A percentile compares a stretch with the other conserved stretches of the same genome.
phyloP scores from a whole-genome alignment of 306 rosid species.

The Rosa persica region DNA sequence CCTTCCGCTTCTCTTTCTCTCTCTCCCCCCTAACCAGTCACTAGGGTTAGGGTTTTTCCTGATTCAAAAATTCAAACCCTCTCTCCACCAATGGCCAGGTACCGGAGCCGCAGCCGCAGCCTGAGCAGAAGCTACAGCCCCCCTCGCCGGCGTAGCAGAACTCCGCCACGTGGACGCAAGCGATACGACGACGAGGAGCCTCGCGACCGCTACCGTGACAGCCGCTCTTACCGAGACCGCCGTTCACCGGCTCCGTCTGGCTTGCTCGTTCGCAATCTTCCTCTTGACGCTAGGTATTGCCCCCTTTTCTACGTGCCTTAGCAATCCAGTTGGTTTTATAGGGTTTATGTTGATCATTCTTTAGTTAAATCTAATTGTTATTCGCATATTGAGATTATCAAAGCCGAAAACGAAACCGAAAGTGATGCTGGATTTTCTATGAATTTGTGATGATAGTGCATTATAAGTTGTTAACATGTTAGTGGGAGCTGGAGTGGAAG shows the following conservation, averaged over 20 bases:
- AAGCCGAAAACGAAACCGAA: neutral
- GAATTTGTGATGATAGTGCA: neutral
- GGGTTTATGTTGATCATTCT: neutral
- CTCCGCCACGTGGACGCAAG: conserved; percentile 81
- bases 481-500: neutral
- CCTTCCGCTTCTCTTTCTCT: neutral
- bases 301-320: neutral
- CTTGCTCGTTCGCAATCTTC: conserved; percentile 95
- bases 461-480: neutral
- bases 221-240: conserved; percentile 73
- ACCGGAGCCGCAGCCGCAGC: conserved; percentile 91
- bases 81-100: conserved; percentile 49
- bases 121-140: conserved; percentile 92
- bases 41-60: conserved; percentile 45
- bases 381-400: neutral
- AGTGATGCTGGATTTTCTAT: neutral
- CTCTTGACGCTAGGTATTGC: conserved; percentile 79
- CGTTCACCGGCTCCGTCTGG: conserved; percentile 92
- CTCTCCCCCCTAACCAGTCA: neutral
- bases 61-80: neutral
- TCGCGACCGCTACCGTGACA: conserved; percentile 57
- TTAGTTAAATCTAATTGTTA: neutral
- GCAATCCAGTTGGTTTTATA: neutral
- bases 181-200: conserved; percentile 63
- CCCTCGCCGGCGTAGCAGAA: conserved; percentile 87